Percentiles rank a stretch among this genome's conserved stretches.
These are phyloP conservation scores for Phytophthora idaei DNA, from an alignment of 352 stramenopile species.

Conservation along the genomic window DNA sequence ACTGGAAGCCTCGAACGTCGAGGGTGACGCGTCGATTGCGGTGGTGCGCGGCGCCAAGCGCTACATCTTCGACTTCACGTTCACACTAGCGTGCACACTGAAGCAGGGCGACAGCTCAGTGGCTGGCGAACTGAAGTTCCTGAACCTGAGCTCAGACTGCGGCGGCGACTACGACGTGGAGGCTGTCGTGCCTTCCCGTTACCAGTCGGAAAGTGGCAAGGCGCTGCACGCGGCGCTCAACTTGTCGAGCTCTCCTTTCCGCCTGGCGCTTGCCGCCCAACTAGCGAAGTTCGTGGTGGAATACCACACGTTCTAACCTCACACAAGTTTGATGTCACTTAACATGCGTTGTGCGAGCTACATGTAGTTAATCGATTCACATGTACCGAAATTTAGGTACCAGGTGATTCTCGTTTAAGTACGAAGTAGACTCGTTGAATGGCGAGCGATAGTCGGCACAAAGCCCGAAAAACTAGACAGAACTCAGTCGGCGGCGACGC, in stretches of 20 bases:
- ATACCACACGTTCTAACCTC: slow-evolving; percentile 72
- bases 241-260: slow-evolving; percentile 61
- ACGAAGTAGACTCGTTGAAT: slow-evolving; percentile 4
- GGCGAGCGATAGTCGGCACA: slow-evolving; percentile 14
- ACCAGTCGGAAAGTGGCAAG: slow-evolving; percentile 71
- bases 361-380: neutral
- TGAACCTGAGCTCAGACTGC: slow-evolving; percentile 84
- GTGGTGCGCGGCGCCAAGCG: slow-evolving; percentile 93
- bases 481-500: slow-evolving; percentile 1
- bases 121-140: slow-evolving; percentile 71
- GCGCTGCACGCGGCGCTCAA: slow-evolving; percentile 68
- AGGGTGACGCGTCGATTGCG: slow-evolving; percentile 93
- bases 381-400: no score
- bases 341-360: no score
- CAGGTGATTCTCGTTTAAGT: neutral
- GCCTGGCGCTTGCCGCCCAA: slow-evolving; percentile 51
- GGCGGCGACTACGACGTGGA: slow-evolving; percentile 77
- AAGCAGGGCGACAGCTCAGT: slow-evolving; percentile 32
- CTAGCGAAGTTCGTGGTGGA: slow-evolving; percentile 72
- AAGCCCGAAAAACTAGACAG: slow-evolving; percentile 21
- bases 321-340: slow-evolving; percentile 1
- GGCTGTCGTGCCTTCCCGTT: slow-evolving; percentile 66
- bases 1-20: slow-evolving; percentile 79
- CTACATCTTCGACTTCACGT: slow-evolving; percentile 90
- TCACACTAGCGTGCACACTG: slow-evolving; percentile 57